Conservation (phyloP, 129 eudicot species). For the Pittosporum tobira region DNA sequence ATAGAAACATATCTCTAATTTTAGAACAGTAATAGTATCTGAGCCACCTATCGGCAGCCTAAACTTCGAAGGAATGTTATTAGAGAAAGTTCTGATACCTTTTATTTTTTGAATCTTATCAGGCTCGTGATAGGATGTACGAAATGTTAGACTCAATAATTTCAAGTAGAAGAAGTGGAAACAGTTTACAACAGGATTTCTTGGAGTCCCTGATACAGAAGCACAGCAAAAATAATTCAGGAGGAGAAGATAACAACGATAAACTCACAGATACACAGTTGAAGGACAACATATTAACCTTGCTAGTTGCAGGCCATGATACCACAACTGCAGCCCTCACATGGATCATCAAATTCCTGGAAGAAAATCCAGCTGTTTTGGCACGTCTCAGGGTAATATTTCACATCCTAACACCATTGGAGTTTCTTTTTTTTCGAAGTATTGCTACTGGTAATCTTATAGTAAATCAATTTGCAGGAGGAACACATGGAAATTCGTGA, state of each 20-base stretch:
- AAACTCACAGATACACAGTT: constrained; percentile 63
- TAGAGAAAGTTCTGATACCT: neutral
- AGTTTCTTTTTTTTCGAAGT: neutral
- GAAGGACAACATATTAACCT: constrained; percentile 73
- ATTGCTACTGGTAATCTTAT: neutral
- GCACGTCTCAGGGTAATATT: constrained; percentile 44
- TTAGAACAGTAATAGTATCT: too few species aligned
- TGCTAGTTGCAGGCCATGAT: constrained; percentile 73
- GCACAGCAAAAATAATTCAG: constrained; percentile 40
- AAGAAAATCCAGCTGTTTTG: constrained; percentile 54
- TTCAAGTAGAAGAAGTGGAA: constrained; percentile 48
- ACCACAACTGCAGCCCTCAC: constrained; percentile 82
- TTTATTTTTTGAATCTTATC: constrained; percentile 11
- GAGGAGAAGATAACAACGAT: constrained; percentile 36
- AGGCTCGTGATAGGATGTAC: constrained; percentile 77
- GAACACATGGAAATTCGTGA: constrained; percentile 53
- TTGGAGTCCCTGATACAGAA: constrained; percentile 45
- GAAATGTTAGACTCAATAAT: constrained; percentile 56
- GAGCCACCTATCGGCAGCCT: too few species aligned
- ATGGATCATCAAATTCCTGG: constrained; percentile 66
- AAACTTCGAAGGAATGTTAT: neutral
- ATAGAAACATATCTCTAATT: too few species aligned
- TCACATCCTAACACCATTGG: neutral
- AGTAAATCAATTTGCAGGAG: constrained; percentile 32
- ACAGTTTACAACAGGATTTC: constrained; percentile 53